Evolutionary conservation across 78 protist species (phyloP).

Genomic region (Dictyostelium purpureum): DNA sequence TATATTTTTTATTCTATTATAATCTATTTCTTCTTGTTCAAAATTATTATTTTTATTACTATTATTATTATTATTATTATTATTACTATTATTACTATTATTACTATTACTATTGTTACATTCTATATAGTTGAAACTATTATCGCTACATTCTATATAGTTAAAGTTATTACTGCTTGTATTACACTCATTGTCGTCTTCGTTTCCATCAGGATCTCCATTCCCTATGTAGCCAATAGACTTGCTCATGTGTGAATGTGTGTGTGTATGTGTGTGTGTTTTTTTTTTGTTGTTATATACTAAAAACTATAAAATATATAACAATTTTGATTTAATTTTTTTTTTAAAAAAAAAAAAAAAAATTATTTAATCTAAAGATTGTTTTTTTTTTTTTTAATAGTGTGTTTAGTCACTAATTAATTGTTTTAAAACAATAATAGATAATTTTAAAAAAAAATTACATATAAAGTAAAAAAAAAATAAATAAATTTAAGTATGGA

Average conservation of each 20-base stretch:
- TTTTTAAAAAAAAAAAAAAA: not conserved
- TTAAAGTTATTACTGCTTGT: not conserved
- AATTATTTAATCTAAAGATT: no score
- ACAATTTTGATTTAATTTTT: not conserved
- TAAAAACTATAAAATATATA: no score
- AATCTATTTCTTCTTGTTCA: not conserved
- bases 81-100: not conserved
- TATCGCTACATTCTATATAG: not conserved
- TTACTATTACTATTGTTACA: not conserved
- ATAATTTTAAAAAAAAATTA: not conserved
- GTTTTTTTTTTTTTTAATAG: not conserved
- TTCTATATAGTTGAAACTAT: not conserved
- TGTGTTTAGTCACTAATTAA: not conserved
- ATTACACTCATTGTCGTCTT: not conserved
- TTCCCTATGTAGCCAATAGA: conserved; percentile 17
- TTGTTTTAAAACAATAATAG: not conserved
- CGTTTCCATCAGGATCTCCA: conserved; percentile 14
- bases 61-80: not conserved
- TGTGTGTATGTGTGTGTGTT: not conserved
- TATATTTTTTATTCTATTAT: not conserved
- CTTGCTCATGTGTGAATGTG: not conserved
- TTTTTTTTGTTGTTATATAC: not conserved
- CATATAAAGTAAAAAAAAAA: no score
- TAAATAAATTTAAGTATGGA: no score
- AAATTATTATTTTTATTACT: not conserved